phyloP scores from a whole-genome alignment of 169 alveolate species.

The Plasmodium falciparum region DNA sequence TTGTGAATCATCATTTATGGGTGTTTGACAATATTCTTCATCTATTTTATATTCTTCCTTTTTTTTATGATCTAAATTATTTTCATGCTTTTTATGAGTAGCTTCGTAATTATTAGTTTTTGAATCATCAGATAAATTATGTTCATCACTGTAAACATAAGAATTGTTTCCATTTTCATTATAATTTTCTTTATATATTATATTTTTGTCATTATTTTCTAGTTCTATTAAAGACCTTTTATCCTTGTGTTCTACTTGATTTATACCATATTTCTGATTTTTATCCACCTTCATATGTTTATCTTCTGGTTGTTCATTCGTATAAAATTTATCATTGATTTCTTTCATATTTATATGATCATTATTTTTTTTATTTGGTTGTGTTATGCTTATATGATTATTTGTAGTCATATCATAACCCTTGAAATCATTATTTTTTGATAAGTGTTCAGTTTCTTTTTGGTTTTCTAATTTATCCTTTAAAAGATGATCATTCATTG shows the following conservation, averaged over 20 bases:
- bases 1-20: background rate
- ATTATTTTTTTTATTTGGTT: background rate
- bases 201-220: conserved; percentile 17
- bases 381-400: no score
- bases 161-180: background rate
- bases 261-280: background rate
- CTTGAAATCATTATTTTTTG: no score
- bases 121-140: background rate
- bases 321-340: background rate
- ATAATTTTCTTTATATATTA: background rate
- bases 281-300: background rate
- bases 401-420: no score
- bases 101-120: background rate
- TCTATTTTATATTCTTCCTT: background rate
- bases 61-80: background rate
- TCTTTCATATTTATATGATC: background rate
- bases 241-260: background rate
- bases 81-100: background rate
- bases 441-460: no score
- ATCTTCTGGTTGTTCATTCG: background rate
- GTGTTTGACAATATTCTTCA: background rate
- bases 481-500: background rate
- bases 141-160: conserved; percentile 1
- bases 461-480: no score
- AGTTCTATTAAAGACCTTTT: background rate